These are phyloP conservation scores for Stylosanthes scabra DNA, from an alignment of 331 rosid genomes.

Conservation along the genomic window DNA sequence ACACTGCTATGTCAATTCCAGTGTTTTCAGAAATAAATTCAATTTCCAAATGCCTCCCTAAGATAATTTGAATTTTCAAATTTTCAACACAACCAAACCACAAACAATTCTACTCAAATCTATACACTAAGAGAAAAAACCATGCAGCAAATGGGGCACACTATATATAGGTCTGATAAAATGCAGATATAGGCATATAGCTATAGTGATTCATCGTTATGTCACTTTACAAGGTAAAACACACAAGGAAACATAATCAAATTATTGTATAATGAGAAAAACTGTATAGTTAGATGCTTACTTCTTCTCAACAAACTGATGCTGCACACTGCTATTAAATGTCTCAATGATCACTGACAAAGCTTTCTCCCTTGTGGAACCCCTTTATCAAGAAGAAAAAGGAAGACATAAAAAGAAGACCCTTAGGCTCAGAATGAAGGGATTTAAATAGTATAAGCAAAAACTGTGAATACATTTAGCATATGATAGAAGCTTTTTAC, in stretches of 20 bases:
- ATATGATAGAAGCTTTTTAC: not conserved
- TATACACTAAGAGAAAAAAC: conserved; percentile 5
- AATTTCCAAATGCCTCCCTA: not conserved
- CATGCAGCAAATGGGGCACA: not conserved
- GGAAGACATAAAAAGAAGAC: not conserved
- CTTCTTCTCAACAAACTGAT: conserved; percentile 82
- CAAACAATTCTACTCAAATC: not conserved
- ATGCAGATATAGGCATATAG: not conserved
- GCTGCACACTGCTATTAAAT: conserved; percentile 67
- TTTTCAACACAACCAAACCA: not conserved
- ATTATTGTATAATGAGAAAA: not conserved
- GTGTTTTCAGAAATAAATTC: not conserved
- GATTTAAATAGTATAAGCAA: not conserved
- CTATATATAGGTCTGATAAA: conserved; percentile 6
- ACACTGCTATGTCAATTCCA: not conserved
- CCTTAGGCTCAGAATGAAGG: not conserved
- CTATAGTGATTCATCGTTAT: conserved; percentile 6
- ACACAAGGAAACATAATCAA: not conserved
- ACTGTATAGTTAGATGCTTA: conserved; percentile 43
- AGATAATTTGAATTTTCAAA: not conserved
- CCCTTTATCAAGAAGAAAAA: conserved; percentile 55
- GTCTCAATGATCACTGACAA: conserved; percentile 57
- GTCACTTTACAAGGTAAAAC: conserved; percentile 2
- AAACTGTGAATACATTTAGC: not conserved
- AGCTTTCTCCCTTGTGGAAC: conserved; percentile 81